These are phyloP conservation scores for Nicotiana undulata DNA, from an alignment of 257 asterid genomes.

Conservation along the genomic window DNA sequence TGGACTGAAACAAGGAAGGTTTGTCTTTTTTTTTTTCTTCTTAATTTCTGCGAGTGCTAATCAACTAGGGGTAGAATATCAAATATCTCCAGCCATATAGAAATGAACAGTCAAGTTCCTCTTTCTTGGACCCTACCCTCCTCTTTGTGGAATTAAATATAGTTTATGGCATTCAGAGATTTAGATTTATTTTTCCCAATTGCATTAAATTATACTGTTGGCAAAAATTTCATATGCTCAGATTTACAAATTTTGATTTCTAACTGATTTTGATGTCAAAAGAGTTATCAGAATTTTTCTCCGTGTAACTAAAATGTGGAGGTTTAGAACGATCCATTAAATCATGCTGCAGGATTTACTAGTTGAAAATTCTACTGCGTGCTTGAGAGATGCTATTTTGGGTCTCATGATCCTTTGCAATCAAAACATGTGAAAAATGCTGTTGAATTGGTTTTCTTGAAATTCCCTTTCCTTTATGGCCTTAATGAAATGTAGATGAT, in stretches of 20 bases:
- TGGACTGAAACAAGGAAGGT: not conserved
- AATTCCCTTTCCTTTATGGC: not conserved
- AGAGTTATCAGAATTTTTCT: not conserved
- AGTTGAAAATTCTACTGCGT: not conserved
- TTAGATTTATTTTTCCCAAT: not conserved
- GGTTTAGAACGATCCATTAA: not conserved
- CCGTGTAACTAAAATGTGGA: not conserved
- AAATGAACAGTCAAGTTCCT: not conserved
- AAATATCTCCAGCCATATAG: not conserved
- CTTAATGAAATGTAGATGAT: not conserved
- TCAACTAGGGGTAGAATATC: not conserved
- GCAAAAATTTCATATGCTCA: not conserved
- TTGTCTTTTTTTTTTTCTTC: not conserved
- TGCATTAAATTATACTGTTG: not conserved
- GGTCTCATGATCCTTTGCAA: not conserved
- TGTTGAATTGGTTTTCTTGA: not conserved
- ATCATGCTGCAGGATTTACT: not conserved
- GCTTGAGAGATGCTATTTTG: not conserved
- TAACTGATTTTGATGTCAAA: not conserved
- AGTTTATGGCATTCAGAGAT: not conserved
- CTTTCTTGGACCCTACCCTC: not conserved
- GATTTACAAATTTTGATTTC: not conserved
- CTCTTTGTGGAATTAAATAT: not conserved
- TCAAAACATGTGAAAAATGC: not conserved
- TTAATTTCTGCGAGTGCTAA: not conserved